Base-by-base conservation (phyloP, 257 asterid genomes). In the Nicotiana benthamiana region DNA sequence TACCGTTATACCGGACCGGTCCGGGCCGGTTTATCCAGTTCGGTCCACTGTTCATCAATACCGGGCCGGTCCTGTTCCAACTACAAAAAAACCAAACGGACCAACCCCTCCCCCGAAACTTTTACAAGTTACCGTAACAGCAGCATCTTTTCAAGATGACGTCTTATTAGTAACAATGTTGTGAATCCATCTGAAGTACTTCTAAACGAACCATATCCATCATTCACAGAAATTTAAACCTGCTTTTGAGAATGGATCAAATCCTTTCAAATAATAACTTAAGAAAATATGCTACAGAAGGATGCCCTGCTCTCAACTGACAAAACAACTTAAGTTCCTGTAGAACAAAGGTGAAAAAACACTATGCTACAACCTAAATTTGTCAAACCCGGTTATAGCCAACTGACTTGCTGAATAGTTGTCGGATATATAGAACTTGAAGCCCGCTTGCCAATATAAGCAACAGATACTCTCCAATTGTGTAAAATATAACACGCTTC, bases 401-500 rank as follows among this genome's bases (percentile, higher is more conserved):
- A 13, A 90, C 89, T 0, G 96, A 82, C 82, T 93, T 94, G 90
- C 89, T 89, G 87, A 94, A 94, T 87, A 94, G 82, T 13, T 90
- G 91, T 6, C 97, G 90, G 10, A 94, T 89, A 84, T 89, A 92
- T 52, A 86, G 60, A n/a, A 88, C 95, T 82, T 93, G 98, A 82
- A 94, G 90, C 48, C 87, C 87, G 48, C 97, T 93, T 28, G 86
- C 90, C 27, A 85, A 78, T 75, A 87, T 90, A 81, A 93, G 89
- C 86, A 91, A 75, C 10, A 89, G n/a, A 88, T 95, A 95, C 57
- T 93, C 98, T 32, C 90, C 97, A 15, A 91, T 85, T 0, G 98
- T 91, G 94, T 93, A 95, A 67, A 86, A 87, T 43, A 94, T 91
- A n/a, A 94, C 97, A 0, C 97, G 97, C 83, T 76, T 89, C 57